These are phyloP conservation scores for Nitzschia palea DNA, from an alignment of 108 stramenopile species.

Conservation along the genomic window DNA sequence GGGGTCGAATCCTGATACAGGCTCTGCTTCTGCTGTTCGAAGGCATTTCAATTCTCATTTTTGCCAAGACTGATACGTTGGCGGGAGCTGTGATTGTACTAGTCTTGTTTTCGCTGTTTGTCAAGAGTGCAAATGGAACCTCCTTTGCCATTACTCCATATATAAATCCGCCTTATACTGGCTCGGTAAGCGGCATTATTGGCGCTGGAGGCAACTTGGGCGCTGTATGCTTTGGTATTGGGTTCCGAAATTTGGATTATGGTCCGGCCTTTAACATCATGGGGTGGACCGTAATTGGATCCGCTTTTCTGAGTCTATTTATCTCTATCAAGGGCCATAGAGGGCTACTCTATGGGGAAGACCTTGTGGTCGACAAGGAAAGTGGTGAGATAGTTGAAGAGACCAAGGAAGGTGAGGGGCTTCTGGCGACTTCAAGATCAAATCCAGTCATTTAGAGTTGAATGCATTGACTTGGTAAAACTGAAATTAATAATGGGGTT, in stretches of 20 bases:
- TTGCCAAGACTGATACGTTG: slow-evolving; percentile 47
- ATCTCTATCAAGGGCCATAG: slow-evolving; percentile 56
- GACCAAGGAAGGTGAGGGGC: slow-evolving; percentile 6
- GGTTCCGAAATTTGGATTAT: slow-evolving; percentile 50
- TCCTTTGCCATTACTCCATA: slow-evolving; percentile 83
- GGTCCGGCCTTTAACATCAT: slow-evolving; percentile 50
- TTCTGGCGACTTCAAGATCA: neutral
- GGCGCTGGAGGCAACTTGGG: slow-evolving; percentile 83
- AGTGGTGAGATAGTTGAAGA: slow-evolving; percentile 14
- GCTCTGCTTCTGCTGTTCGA: slow-evolving; percentile 55
- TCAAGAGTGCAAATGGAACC: slow-evolving; percentile 83
- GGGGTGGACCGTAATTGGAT: slow-evolving; percentile 37
- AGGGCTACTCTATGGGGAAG: slow-evolving; percentile 36
- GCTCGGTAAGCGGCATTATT: slow-evolving; percentile 75
- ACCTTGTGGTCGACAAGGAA: slow-evolving; percentile 25
- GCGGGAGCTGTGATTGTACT: slow-evolving; percentile 58
- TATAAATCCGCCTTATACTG: slow-evolving; percentile 61
- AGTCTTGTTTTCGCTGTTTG: slow-evolving; percentile 75
- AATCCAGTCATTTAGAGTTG: neutral
- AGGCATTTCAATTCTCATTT: slow-evolving; percentile 67
- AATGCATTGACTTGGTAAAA: too few relatives aligned
- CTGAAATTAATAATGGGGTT: neutral
- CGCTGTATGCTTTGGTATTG: slow-evolving; percentile 61
- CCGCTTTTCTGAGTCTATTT: slow-evolving; percentile 37
- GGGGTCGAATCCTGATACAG: slow-evolving; percentile 69